phyloP scores from a whole-genome alignment of 176 grass and related monocot genomes.

The Poa annua region DNA sequence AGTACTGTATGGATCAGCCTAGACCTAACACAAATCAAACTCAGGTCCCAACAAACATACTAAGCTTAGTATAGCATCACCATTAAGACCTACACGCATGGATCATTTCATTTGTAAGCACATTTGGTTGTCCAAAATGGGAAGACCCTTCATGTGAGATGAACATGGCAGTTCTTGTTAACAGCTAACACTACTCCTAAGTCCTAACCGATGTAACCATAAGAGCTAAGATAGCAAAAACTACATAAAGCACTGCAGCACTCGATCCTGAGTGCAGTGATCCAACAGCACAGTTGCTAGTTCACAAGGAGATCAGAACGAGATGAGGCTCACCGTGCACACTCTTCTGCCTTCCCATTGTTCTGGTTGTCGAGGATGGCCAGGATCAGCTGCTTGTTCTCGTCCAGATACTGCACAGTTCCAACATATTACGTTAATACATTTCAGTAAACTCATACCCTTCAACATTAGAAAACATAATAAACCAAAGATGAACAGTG shows the following conservation, averaged over 20 bases:
- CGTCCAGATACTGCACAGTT: constrained; percentile 91
- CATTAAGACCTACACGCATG: not conserved
- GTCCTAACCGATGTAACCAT: not conserved
- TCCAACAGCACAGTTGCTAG: not conserved
- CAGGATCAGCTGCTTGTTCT: constrained; percentile 99
- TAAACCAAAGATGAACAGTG: constrained; percentile 7
- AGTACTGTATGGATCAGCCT: not conserved
- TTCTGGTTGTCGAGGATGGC: constrained; percentile 99
- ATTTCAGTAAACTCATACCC: not conserved
- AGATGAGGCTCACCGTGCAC: constrained; percentile 72
- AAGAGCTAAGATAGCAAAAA: not conserved
- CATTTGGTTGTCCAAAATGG: not conserved
- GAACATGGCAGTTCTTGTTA: not conserved
- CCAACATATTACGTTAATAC: constrained; percentile 33
- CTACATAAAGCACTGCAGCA: constrained; percentile 13
- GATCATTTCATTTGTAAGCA: not conserved
- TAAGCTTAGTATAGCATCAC: not conserved
- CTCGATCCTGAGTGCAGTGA: not conserved
- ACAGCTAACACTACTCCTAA: not conserved
- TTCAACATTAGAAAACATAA: not conserved
- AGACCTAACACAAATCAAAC: not conserved
- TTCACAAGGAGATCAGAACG: not conserved
- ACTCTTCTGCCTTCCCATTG: constrained; percentile 90
- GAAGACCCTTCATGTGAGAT: not conserved
- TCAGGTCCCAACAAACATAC: not conserved